phyloP scores from a whole-genome alignment of 805 yeast genomes.

The Saccharomycopsis capsularis region DNA sequence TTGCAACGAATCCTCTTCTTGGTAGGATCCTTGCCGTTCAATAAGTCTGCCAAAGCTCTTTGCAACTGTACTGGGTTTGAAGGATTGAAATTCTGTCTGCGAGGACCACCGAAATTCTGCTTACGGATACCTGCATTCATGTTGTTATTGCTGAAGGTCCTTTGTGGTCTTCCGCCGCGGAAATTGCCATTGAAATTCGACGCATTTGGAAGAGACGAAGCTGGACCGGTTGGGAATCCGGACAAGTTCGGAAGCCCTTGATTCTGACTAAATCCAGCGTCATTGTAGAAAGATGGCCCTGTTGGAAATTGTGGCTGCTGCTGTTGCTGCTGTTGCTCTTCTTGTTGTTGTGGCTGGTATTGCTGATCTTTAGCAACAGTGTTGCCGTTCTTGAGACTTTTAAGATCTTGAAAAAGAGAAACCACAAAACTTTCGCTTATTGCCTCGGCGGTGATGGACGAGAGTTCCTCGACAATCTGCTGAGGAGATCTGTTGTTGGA shows the following conservation, averaged over 20 bases:
- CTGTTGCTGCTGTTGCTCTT: slow-evolving; percentile 21
- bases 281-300: not conserved
- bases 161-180: slow-evolving; percentile 24
- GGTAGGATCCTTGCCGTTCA: slow-evolving; percentile 26
- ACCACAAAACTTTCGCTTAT: slow-evolving; percentile 53
- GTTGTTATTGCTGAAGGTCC: slow-evolving; percentile 16
- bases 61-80: slow-evolving; percentile 31
- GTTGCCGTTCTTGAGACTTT: slow-evolving; percentile 33
- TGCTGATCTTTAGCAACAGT: slow-evolving; percentile 24
- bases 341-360: slow-evolving; percentile 6
- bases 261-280: not conserved
- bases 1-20: slow-evolving; percentile 57
- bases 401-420: slow-evolving; percentile 51
- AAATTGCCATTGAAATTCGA: slow-evolving; percentile 9
- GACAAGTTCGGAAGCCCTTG: not conserved
- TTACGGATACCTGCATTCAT: slow-evolving; percentile 7
- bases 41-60: slow-evolving; percentile 33
- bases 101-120: slow-evolving; percentile 21
- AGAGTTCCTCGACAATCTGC: slow-evolving; percentile 55
- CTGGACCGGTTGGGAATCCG: slow-evolving; percentile 5
- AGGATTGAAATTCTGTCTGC: slow-evolving; percentile 24
- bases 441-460: slow-evolving; percentile 53
- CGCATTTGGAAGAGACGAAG: no score
- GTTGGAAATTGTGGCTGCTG: slow-evolving; percentile 15
- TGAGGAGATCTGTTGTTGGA: slow-evolving; percentile 57